Percentiles rank a stretch among this genome's conserved stretches.
Evolutionary conservation across 75 land plant species (phyloP).

Genomic region (Picea glauca): DNA sequence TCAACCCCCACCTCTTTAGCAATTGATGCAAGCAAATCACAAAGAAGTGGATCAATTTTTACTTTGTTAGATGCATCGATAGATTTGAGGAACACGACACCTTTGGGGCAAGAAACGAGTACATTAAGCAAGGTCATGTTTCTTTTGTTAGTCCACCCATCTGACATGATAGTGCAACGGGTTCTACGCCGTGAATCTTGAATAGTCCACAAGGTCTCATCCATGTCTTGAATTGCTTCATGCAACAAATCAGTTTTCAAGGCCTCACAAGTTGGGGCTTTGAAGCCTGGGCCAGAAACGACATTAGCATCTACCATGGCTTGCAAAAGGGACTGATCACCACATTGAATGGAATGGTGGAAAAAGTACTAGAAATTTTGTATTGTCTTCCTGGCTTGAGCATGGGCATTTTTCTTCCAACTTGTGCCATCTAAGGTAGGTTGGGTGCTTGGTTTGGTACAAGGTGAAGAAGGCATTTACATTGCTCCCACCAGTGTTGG

Average conservation of each 20-base stretch:
- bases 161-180: slow-evolving; percentile 53
- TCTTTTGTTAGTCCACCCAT: slow-evolving; percentile 47
- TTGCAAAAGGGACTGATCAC: slow-evolving; percentile 41
- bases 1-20: neutral
- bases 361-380: slow-evolving; percentile 53
- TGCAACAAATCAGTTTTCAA: slow-evolving; percentile 30
- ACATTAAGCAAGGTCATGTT: slow-evolving; percentile 43
- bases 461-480: too few relatives aligned
- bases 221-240: slow-evolving; percentile 32
- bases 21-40: neutral
- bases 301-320: slow-evolving; percentile 53
- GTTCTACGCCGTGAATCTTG: slow-evolving; percentile 41
- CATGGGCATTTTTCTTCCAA: neutral
- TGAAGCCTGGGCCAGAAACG: slow-evolving; percentile 21
- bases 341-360: slow-evolving; percentile 35
- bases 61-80: slow-evolving; percentile 41
- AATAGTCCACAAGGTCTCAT: slow-evolving; percentile 22
- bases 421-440: neutral
- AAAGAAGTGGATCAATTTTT: slow-evolving; percentile 25
- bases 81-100: slow-evolving; percentile 32
- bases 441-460: too few relatives aligned
- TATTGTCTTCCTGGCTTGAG: neutral
- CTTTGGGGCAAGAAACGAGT: slow-evolving; percentile 38
- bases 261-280: slow-evolving; percentile 2
- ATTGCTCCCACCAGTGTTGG: too few relatives aligned